phyloP scores from a whole-genome alignment of 2,329 filamentous ascomycete species.

The Emericellopsis cladophorae region DNA sequence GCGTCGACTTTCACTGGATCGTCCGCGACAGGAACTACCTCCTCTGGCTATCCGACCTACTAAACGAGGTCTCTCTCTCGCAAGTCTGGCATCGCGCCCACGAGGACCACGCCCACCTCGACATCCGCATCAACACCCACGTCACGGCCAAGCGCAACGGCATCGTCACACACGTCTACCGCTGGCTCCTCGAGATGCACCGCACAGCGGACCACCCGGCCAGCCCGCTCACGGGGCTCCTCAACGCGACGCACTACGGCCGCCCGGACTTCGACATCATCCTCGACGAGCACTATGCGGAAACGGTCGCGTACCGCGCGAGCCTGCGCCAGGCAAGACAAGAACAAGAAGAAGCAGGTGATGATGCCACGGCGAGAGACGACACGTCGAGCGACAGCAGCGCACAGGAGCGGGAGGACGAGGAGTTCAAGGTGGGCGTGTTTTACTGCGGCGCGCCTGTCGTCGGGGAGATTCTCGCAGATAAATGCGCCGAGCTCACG shows the following conservation, averaged over 20 bases:
- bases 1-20: slow-evolving; percentile 49
- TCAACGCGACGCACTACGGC: slow-evolving; percentile 40
- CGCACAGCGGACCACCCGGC: slow-evolving; percentile 35
- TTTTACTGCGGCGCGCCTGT: slow-evolving; percentile 44
- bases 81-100: slow-evolving; percentile 24
- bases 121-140: slow-evolving; percentile 42
- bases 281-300: slow-evolving; percentile 39
- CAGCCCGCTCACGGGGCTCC: slow-evolving; percentile 39
- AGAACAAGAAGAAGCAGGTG: slow-evolving; percentile 3
- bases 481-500: slow-evolving; percentile 37
- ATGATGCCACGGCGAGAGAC: neutral
- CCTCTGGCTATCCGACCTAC: slow-evolving; percentile 42
- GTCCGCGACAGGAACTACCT: slow-evolving; percentile 43
- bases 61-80: slow-evolving; percentile 31
- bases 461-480: slow-evolving; percentile 41
- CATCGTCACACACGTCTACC: slow-evolving; percentile 40
- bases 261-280: slow-evolving; percentile 39
- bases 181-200: slow-evolving; percentile 43
- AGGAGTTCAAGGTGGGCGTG: slow-evolving; percentile 35
- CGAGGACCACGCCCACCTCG: slow-evolving; percentile 24
- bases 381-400: slow-evolving; percentile 1
- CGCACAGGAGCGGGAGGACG: slow-evolving; percentile 9
- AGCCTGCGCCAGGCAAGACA: slow-evolving; percentile 7
- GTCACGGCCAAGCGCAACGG: slow-evolving; percentile 41
- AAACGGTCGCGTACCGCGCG: slow-evolving; percentile 27